phyloP scores from a whole-genome alignment of 2,329 filamentous ascomycete genomes.

The Pestalotiopsis sp. region DNA sequence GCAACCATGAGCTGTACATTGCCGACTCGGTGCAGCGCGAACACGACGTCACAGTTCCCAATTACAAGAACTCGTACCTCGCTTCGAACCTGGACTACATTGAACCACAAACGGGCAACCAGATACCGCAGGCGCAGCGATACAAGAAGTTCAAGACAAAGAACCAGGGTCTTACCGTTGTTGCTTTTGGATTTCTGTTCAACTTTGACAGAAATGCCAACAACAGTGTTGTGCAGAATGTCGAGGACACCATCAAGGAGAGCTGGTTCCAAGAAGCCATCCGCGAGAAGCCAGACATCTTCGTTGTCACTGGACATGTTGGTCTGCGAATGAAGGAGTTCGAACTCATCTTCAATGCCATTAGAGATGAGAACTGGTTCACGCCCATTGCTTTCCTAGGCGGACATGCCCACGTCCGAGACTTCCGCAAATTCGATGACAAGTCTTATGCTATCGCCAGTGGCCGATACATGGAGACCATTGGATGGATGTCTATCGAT shows the following conservation, averaged over 20 bases:
- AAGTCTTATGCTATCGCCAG: constrained; percentile 80
- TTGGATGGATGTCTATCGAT: constrained; percentile 88
- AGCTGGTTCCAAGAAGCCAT: constrained; percentile 89
- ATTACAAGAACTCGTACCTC: constrained; percentile 79
- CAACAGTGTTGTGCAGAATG: constrained; percentile 82
- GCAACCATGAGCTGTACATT: constrained; percentile 95
- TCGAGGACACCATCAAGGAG: constrained; percentile 79
- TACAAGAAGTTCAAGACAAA: constrained; percentile 91
- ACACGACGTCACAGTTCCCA: constrained; percentile 77
- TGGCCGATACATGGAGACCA: constrained; percentile 91
- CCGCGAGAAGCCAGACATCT: constrained; percentile 81
- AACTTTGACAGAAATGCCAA: constrained; percentile 90
- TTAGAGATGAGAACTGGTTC: constrained; percentile 75
- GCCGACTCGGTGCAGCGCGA: constrained; percentile 76
- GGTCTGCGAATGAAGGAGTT: constrained; percentile 81
- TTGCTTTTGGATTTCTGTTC: constrained; percentile 94
- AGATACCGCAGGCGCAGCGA: constrained; percentile 75
- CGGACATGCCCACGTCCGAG: constrained; percentile 86
- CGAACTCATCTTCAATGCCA: constrained; percentile 73
- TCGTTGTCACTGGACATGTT: constrained; percentile 85
- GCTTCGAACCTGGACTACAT: constrained; percentile 93
- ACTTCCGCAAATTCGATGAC: constrained; percentile 78
- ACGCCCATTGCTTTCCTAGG: constrained; percentile 91
- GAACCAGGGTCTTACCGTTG: constrained; percentile 79
- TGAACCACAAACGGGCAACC: constrained; percentile 69